Conservation (phyloP, 352 stramenopile species). For the Phytopythium boreale region DNA sequence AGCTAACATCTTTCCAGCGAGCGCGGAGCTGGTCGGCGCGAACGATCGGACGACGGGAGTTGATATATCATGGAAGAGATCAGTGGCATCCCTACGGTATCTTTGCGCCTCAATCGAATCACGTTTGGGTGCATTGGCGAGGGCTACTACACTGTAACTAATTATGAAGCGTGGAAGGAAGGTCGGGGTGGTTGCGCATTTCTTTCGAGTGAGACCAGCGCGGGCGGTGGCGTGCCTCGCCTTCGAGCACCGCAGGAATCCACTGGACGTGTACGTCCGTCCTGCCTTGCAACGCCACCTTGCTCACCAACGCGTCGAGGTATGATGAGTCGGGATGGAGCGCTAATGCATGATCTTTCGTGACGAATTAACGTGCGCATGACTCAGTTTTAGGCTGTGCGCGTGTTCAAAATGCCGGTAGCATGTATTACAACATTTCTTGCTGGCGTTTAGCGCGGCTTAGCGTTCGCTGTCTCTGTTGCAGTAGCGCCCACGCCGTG, state of each 20-base stretch:
- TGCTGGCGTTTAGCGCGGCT: background rate
- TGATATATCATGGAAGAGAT: constrained; percentile 6
- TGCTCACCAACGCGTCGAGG: background rate
- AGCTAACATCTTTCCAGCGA: background rate
- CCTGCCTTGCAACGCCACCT: background rate
- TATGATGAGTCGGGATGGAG: background rate
- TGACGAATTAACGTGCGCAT: background rate
- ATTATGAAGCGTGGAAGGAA: too few relatives aligned
- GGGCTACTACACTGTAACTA: too few relatives aligned
- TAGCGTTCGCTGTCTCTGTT: background rate
- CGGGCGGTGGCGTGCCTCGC: background rate
- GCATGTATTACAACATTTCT: too few relatives aligned
- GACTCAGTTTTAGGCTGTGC: background rate
- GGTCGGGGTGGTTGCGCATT: background rate
- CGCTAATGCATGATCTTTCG: background rate
- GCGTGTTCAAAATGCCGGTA: background rate
- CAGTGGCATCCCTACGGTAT: background rate
- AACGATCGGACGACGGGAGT: background rate
- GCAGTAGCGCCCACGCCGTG: too few relatives aligned
- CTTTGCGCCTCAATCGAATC: background rate
- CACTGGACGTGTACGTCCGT: background rate
- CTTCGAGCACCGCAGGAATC: background rate
- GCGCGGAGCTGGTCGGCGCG: background rate
- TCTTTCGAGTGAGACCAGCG: background rate
- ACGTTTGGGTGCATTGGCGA: background rate